A percentile compares a stretch with the other conserved stretches of the same genome.
phyloP scores from a whole-genome alignment of 2,329 filamentous ascomycete genomes.

The Aureobasidium pullulans region DNA sequence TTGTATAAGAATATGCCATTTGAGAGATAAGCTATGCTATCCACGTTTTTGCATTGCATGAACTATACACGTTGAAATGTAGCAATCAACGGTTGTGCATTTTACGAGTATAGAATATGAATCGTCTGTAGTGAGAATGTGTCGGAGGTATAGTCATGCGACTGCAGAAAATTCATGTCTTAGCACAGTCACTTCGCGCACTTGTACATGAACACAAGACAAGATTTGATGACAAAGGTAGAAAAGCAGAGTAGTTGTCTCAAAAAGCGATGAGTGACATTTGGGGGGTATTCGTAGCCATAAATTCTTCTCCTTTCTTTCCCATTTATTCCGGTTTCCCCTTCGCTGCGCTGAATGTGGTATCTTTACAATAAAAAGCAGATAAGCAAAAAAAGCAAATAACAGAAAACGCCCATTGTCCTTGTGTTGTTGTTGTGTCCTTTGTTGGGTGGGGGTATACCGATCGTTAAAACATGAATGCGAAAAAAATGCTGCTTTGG shows the following conservation, averaged over 20 bases:
- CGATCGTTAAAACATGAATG: constrained; percentile 6
- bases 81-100: no score
- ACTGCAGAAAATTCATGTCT: no score
- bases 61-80: no score
- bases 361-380: constrained; percentile 2
- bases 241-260: neutral
- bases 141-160: no score
- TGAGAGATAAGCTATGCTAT: no score
- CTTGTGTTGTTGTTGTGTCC: neutral
- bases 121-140: no score
- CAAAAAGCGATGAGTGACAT: constrained; percentile 3
- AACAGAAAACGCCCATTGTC: constrained; percentile 4
- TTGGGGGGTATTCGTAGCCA: neutral
- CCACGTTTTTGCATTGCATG: no score
- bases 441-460: neutral
- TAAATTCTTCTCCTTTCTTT: neutral
- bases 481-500: neutral
- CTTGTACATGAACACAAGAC: no score
- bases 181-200: no score
- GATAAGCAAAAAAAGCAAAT: neutral
- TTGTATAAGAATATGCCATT: no score
- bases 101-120: no score
- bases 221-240: no score
- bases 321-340: neutral
- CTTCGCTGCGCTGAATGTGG: neutral